phyloP scores from a whole-genome alignment of 495 filamentous ascomycete species.

The Hypomontagnella submonticulosa region DNA sequence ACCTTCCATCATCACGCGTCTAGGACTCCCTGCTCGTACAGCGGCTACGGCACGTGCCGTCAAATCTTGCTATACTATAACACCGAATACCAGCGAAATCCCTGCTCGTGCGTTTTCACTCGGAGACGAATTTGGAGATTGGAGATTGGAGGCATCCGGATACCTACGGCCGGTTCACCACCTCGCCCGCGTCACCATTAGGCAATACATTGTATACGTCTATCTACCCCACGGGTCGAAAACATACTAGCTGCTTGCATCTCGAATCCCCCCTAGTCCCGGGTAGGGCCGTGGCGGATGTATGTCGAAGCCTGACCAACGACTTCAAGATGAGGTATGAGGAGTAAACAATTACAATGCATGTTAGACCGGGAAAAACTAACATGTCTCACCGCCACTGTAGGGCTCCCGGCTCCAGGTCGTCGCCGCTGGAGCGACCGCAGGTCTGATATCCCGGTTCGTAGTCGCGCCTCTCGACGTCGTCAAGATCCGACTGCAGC shows the following conservation, averaged over 20 bases:
- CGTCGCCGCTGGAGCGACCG: conserved; percentile 82
- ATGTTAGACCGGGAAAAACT: background rate
- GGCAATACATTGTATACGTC: too few relatives aligned
- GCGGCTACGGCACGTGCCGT: conserved; percentile 25
- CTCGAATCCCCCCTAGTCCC: conserved; percentile 22
- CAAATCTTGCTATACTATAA: background rate
- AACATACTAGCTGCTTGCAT: conserved; percentile 3
- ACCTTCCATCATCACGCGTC: conserved; percentile 9
- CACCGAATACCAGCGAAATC: too few relatives aligned
- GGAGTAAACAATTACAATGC: background rate
- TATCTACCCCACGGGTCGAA: background rate
- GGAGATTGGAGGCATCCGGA: too few relatives aligned
- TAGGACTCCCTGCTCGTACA: conserved; percentile 8
- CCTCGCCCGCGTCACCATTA: too few relatives aligned
- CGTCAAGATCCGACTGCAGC: conserved; percentile 94
- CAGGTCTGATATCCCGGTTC: conserved; percentile 93
- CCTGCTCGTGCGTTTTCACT: too few relatives aligned
- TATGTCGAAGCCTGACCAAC: conserved; percentile 78
- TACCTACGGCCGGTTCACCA: too few relatives aligned
- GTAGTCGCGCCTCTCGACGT: conserved; percentile 93
- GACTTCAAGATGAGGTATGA: conserved; percentile 88
- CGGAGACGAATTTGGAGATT: too few relatives aligned
- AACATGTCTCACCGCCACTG: background rate
- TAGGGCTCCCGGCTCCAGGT: conserved; percentile 87
- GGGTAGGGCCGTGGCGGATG: conserved; percentile 57